Evolutionary conservation across 2,329 filamentous ascomycete species (phyloP), one percentile per base, ranked within the genome.

Genomic region (Tolypocladium paradoxum): DNA sequence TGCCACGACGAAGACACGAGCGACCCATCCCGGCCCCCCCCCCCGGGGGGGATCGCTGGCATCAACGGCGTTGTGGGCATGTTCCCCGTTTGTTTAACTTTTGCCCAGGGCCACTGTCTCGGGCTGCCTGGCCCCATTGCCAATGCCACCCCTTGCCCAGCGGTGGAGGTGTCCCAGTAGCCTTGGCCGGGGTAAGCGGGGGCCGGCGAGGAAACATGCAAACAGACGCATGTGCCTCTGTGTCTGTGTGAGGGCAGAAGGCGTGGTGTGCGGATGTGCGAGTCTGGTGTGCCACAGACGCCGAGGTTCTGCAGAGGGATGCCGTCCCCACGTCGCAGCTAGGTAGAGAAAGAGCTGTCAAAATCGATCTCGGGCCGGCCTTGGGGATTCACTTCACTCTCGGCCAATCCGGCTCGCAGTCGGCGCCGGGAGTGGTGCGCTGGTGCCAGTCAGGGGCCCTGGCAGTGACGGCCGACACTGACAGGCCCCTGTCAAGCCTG

Each of bases 41-140:
- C n/a, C n/a, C n/a, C n/a, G n/a, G n/a, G n/a, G n/a, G n/a, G 48
- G 48, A 38, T 53, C 51, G 50, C 33, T 49, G 36, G 37, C 48
- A 45, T 38, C 40, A 38, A 53, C 36, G 45, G 43, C 7, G 27
- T 18, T n/a, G 22, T 29, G 27, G 43, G 43, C 43, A 31, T 34
- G 37, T 49, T 48, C 50, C 50, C 53, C 47, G 49, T 48, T 46
- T 55, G 53, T 54, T 57, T 50, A 24, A 49, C n/a, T 51, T 51
- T 53, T 53, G 37, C 50, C 50, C 50, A 22, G 49, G 47, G 48
- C 52, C 50, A 54, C 16, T 56, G 54, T 57, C 56, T 57, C 56
- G 51, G 53, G 52, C 53, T 51, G 46, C 40, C 9, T 33, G n/a
- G 43, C 35, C 46, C 34, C 49, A 36, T 40, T 33, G 36, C 50